phyloP scores from a whole-genome alignment of 2,329 filamentous ascomycete genomes.

The Aspergillus novoparasiticus region DNA sequence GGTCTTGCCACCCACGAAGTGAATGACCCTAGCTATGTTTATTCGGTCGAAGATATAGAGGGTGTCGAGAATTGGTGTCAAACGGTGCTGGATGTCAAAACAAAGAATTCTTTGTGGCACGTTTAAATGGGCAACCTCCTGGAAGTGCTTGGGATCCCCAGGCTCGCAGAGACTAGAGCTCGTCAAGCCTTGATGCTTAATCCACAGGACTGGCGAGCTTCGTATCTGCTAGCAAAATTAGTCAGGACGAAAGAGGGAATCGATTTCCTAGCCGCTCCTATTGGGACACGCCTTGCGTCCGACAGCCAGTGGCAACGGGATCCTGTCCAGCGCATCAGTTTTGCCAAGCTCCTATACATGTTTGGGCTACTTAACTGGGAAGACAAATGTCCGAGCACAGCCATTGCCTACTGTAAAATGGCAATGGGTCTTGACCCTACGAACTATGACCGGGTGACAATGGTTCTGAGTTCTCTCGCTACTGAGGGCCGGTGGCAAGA shows the following conservation, averaged over 20 bases:
- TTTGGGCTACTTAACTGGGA: neutral
- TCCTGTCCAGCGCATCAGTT: neutral
- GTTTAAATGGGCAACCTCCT: slow-evolving; percentile 27
- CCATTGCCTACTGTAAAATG: neutral
- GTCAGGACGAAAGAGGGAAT: slow-evolving; percentile 18
- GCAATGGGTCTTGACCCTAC: neutral
- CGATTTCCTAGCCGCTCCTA: slow-evolving; percentile 8
- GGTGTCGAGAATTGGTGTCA: slow-evolving; percentile 19
- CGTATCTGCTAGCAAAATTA: slow-evolving; percentile 23
- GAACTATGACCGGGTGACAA: neutral
- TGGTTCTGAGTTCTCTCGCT: slow-evolving; percentile 1
- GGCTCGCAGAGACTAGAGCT: slow-evolving; percentile 20
- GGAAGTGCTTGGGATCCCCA: slow-evolving; percentile 13
- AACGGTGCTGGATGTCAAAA: slow-evolving; percentile 6
- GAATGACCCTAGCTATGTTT: neutral
- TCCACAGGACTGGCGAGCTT: slow-evolving; percentile 25
- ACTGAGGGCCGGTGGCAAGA: neutral
- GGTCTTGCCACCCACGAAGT: neutral
- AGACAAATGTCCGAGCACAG: neutral
- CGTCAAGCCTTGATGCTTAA: slow-evolving; percentile 21
- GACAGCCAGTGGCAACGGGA: neutral
- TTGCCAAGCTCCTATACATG: neutral
- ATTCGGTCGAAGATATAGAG: slow-evolving; percentile 11
- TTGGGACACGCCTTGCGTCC: neutral
- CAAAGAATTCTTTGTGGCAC: slow-evolving; percentile 20